Evolutionary conservation across 305 asterid species (phyloP), one percentile per base, ranked within the genome.

Genomic region (Petunia hybrid): DNA sequence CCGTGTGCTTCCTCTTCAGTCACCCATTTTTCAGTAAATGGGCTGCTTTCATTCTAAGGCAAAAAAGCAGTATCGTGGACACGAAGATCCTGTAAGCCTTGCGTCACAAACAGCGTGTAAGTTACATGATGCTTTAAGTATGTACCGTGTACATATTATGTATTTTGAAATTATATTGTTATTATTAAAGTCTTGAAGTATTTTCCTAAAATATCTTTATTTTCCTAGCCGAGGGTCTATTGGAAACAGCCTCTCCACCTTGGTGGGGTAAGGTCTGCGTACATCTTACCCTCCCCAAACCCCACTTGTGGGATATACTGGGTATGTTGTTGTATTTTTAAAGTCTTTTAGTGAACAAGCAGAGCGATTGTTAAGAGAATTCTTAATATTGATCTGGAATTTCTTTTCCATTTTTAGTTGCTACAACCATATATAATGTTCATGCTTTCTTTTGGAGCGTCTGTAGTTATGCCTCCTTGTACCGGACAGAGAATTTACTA

Each of bases 61-160:
- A 67, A 93, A 88, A 90, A 92, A 86, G 88, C 95, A 91, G 80
- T 89, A 84, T 80, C 88, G 86, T 7, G 89, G 89, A 71, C 94
- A 92, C 82, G 98, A 96, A 88, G 92, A 92, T 80, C 99, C 99
- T 59, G 84, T 91, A 78, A 83, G 80, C 79, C 98, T 96, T 85
- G 95, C 99, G 82, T 93, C 98, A 4, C 97, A 93, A 84, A 96
- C 99, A 60, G 97, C 98, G 45, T 96, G 99, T 96, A 84, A 90
- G 97, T 81, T 46, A 35, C 46, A 35, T 51, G 46, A 73, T 73
- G 46, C 46, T 73, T 73, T 35, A 51, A 13, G 46, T 36, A 45
- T 73, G 78, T 73, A 51, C 45, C 35, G 63, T 73, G 78, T 73
- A 51, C 45, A 51, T 35, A 73, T 35, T 51, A 6, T 35, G 78